A percentile compares a stretch with the other conserved stretches of the same genome.
Evolutionary conservation across 2,329 filamentous ascomycete genomes (phyloP).

Genomic region (Xylariomycetidae sp.): DNA sequence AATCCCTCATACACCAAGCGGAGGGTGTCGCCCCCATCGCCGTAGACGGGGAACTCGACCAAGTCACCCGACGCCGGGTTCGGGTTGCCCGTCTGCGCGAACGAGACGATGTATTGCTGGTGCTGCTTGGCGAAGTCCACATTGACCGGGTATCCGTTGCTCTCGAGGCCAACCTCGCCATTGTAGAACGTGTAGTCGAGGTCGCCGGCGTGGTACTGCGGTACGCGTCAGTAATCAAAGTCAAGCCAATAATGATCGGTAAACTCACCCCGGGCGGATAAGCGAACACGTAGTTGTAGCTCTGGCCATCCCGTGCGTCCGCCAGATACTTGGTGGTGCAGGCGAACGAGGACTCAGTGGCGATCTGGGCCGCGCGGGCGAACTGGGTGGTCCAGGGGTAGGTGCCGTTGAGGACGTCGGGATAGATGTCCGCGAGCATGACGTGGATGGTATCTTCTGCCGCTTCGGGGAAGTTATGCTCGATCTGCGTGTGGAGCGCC

Average conservation of each 20-base stretch:
- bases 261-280: constrained; percentile 47
- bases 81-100: constrained; percentile 27
- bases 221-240: no score
- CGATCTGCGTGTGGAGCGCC: constrained; percentile 10
- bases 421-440: constrained; percentile 41
- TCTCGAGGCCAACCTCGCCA: constrained; percentile 21
- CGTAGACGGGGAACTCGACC: constrained; percentile 19
- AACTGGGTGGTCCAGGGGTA: constrained; percentile 38
- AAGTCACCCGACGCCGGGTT: constrained; percentile 9
- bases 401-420: constrained; percentile 36
- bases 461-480: constrained; percentile 10
- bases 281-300: constrained; percentile 46
- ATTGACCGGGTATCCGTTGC: constrained; percentile 22
- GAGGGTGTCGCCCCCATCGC: constrained; percentile 12
- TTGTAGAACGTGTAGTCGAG: constrained; percentile 47
- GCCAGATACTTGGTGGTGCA: constrained; percentile 49
- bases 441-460: constrained; percentile 28
- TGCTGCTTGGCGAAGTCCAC: constrained; percentile 25
- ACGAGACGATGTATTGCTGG: constrained; percentile 31
- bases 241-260: no score
- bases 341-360: constrained; percentile 37
- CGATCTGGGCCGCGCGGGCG: constrained; percentile 33
- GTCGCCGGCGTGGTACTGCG: constrained; percentile 47
- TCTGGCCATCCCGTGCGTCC: constrained; percentile 37
- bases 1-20: constrained; percentile 12